Conservation (phyloP, 768 basidiomycete species). For the Macrolepiota dolichaula region DNA sequence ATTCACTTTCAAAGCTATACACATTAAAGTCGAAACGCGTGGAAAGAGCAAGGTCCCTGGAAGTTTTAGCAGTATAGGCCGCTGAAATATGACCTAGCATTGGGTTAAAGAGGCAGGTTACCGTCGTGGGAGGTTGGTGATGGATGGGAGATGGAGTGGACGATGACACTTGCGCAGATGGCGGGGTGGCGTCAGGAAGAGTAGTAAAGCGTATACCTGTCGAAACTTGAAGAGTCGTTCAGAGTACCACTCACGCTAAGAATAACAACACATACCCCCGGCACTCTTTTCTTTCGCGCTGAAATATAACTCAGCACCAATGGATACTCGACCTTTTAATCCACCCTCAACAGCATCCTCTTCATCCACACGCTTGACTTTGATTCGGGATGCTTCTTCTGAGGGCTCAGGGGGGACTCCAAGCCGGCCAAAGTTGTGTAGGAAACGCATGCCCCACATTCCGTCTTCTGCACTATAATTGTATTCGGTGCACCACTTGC, state of each 20-base stretch:
- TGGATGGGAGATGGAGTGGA: slow-evolving; percentile 32
- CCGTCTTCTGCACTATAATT: slow-evolving; percentile 92
- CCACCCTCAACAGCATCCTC: slow-evolving; percentile 93
- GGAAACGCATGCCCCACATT: slow-evolving; percentile 85
- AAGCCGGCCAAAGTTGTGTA: slow-evolving; percentile 89
- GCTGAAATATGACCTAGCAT: slow-evolving; percentile 93
- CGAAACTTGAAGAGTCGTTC: slow-evolving; percentile 54
- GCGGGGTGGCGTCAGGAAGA: slow-evolving; percentile 71
- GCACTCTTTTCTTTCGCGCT: slow-evolving; percentile 92
- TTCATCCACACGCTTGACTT: slow-evolving; percentile 84
- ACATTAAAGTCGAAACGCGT: slow-evolving; percentile 95
- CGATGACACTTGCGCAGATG: slow-evolving; percentile 52
- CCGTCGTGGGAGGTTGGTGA: slow-evolving; percentile 88
- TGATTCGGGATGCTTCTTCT: slow-evolving; percentile 18
- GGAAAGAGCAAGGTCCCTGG: slow-evolving; percentile 79
- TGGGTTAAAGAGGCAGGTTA: slow-evolving; percentile 93
- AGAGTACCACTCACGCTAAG: not conserved
- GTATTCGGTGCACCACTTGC: slow-evolving; percentile 91
- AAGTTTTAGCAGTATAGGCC: slow-evolving; percentile 87
- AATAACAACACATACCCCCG: slow-evolving; percentile 59
- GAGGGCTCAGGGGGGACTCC: not conserved
- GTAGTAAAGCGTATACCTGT: slow-evolving; percentile 95
- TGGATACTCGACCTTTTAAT: slow-evolving; percentile 83
- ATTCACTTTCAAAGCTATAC: slow-evolving; percentile 95
- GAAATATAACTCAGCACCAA: slow-evolving; percentile 92